phyloP scores from a whole-genome alignment of 306 rosid species.

The Medicago arabica region DNA sequence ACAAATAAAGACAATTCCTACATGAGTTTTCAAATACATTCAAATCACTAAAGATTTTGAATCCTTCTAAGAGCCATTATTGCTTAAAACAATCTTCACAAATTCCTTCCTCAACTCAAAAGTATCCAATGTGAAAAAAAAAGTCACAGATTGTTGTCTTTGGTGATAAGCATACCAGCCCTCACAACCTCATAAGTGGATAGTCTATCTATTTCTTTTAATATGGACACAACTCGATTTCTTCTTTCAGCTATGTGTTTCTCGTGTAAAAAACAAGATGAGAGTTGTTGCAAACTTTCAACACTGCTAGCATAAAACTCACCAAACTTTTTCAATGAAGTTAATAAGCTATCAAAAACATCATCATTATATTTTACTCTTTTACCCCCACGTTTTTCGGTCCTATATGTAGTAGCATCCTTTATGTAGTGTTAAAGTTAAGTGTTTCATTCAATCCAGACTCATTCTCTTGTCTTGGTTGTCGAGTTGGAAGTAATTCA shows the following conservation, averaged over 20 bases:
- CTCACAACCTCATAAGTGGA: not conserved
- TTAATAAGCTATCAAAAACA: not conserved
- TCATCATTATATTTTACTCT: not conserved
- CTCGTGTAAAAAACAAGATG: not conserved
- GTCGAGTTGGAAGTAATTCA: not conserved
- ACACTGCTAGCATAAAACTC: not conserved
- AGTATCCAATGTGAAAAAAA: not conserved
- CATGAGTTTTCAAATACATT: not conserved
- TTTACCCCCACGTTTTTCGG: not conserved
- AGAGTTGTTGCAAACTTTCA: not conserved
- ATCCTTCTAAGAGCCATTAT: not conserved
- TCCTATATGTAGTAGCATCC: not conserved
- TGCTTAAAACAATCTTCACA: slow-evolving; percentile 3
- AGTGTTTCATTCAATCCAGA: not conserved
- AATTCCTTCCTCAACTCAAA: not conserved
- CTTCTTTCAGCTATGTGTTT: not conserved
- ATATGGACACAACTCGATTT: not conserved
- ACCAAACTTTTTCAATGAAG: not conserved
- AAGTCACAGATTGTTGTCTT: not conserved
- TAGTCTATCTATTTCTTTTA: not conserved
- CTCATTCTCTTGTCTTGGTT: not conserved
- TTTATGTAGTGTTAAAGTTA: too few relatives aligned
- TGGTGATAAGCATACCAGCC: not conserved
- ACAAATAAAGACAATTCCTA: not conserved
- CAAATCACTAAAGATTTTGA: not conserved